Conservation (phyloP, 2,329 filamentous ascomycete species). For the Gaeumannomyces tritici region DNA sequence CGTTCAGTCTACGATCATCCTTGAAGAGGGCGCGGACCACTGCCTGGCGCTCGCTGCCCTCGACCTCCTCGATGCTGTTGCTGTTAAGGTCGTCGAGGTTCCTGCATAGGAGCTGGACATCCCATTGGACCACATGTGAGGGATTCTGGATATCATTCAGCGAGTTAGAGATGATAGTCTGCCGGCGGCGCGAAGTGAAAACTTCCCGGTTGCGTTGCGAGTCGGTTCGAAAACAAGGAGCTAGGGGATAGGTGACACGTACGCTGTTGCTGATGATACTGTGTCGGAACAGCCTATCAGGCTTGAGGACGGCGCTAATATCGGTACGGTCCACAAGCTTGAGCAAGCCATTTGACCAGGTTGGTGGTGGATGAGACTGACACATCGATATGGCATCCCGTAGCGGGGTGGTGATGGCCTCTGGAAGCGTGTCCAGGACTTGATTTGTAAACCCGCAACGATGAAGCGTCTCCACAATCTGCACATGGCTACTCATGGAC, state of each 20-base stretch:
- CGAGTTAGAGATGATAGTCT: conserved; percentile 14
- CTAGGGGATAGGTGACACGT: neutral
- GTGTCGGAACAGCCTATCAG: conserved; percentile 26
- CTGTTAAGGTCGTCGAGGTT: conserved; percentile 49
- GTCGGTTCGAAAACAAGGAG: no score
- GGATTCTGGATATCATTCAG: conserved; percentile 31
- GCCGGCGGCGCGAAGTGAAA: neutral
- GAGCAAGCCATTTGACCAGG: conserved; percentile 64
- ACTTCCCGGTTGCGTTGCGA: neutral
- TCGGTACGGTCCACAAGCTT: conserved; percentile 74
- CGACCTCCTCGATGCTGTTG: conserved; percentile 63
- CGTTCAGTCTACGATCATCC: conserved; percentile 81
- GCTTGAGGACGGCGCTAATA: conserved; percentile 55
- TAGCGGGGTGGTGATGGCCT: conserved; percentile 70
- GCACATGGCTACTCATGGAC: conserved; percentile 39
- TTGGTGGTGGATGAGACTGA: conserved; percentile 69
- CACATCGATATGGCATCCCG: conserved; percentile 79
- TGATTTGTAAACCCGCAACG: conserved; percentile 55
- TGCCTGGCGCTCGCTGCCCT: conserved; percentile 73
- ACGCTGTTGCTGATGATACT: neutral
- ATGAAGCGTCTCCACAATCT: conserved; percentile 66
- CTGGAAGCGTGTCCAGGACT: conserved; percentile 74
- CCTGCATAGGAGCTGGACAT: conserved; percentile 70
- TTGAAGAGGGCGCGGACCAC: conserved; percentile 83
- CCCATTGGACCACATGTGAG: conserved; percentile 59